Conservation (phyloP, 129 eudicot species). For the Saussurea involucrata region DNA sequence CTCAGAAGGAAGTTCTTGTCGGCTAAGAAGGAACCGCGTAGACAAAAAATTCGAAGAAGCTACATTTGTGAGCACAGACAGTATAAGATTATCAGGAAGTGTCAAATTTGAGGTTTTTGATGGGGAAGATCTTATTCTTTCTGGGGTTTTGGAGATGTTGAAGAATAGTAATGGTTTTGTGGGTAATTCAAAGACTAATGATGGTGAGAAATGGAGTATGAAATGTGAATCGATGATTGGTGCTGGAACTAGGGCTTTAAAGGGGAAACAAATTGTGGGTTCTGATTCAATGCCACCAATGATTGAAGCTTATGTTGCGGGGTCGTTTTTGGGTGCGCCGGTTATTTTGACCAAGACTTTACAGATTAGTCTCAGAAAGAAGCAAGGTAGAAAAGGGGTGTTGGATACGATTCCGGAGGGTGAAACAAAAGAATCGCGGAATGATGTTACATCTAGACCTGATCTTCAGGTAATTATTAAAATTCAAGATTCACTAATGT, state of each 20-base stretch:
- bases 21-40: constrained; percentile 57
- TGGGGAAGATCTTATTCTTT: constrained; percentile 55
- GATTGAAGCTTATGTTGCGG: constrained; percentile 79
- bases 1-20: constrained; percentile 57
- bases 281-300: constrained; percentile 53
- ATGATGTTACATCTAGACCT: constrained; percentile 30
- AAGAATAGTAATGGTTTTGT: constrained; percentile 32
- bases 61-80: constrained; percentile 79
- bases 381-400: constrained; percentile 46
- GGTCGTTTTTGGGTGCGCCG: constrained; percentile 61
- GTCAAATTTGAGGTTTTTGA: constrained; percentile 73
- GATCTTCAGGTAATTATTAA: constrained; percentile 57
- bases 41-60: constrained; percentile 84
- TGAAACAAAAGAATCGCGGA: constrained; percentile 39
- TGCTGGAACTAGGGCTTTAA: constrained; percentile 48
- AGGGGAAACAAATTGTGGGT: constrained; percentile 58
- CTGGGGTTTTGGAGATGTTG: constrained; percentile 67
- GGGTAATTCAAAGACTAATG: constrained; percentile 38
- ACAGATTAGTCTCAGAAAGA: constrained; percentile 59
- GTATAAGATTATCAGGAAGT: constrained; percentile 70
- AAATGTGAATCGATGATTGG: constrained; percentile 57
- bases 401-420: constrained; percentile 70
- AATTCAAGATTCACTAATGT: not conserved
- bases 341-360: constrained; percentile 73
- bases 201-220: constrained; percentile 58